These are phyloP conservation scores for Prosopis cineraria DNA, from an alignment of 306 rosid genomes.

Conservation along the genomic window DNA sequence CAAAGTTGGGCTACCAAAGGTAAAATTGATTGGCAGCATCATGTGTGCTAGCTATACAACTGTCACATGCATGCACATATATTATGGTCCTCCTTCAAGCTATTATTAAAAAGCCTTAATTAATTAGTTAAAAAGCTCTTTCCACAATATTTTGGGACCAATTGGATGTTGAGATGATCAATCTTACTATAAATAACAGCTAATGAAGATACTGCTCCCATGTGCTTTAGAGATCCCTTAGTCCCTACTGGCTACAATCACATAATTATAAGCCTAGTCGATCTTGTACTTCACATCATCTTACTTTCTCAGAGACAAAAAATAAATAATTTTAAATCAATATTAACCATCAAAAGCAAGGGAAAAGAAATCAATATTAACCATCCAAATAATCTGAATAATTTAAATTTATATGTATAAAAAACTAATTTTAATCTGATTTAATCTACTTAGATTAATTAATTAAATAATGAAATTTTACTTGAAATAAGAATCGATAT, in stretches of 20 bases:
- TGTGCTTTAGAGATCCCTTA: constrained; percentile 45
- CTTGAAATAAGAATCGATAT: too few relatives aligned
- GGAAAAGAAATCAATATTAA: not conserved
- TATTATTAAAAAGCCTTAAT: not conserved
- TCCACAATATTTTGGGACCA: constrained; percentile 10
- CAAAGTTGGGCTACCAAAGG: not conserved
- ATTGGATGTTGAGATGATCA: constrained; percentile 11
- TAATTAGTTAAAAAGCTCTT: not conserved
- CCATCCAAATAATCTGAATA: not conserved
- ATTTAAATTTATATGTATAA: too few relatives aligned
- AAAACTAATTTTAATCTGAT: too few relatives aligned
- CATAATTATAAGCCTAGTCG: too few relatives aligned
- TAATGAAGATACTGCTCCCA: constrained; percentile 46
- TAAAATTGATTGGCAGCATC: constrained; percentile 2
- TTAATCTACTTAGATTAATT: too few relatives aligned
- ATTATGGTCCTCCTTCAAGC: constrained; percentile 20
- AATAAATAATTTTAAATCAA: too few relatives aligned
- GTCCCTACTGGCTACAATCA: constrained; percentile 53
- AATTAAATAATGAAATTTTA: too few relatives aligned
- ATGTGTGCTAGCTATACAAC: constrained; percentile 33
- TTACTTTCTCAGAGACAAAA: not conserved
- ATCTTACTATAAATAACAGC: constrained; percentile 28
- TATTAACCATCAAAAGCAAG: not conserved
- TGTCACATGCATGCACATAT: constrained; percentile 17
- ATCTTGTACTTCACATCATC: not conserved